A percentile compares a stretch with the other conserved stretches of the same genome.
These are phyloP conservation scores for Osmozyma mogii DNA, from an alignment of 805 yeast genomes.

Conservation along the genomic window DNA sequence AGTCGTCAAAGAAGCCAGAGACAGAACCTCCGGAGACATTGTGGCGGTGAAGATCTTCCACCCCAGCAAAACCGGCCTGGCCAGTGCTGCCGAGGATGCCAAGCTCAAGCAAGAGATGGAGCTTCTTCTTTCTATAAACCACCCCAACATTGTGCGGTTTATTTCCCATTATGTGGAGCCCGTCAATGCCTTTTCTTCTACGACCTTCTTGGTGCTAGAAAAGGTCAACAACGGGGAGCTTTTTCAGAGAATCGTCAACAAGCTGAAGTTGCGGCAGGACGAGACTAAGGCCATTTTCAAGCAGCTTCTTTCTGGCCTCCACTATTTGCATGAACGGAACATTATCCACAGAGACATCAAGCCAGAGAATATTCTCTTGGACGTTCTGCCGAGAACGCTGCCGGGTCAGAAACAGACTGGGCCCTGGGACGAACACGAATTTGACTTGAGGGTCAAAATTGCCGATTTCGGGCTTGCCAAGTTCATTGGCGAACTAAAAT, in stretches of 20 bases:
- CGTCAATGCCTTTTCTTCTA: conserved; percentile 40
- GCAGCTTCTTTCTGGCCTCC: conserved; percentile 36
- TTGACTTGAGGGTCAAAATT: conserved; percentile 59
- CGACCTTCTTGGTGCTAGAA: conserved; percentile 61
- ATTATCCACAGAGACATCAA: conserved; percentile 40
- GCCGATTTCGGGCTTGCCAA: conserved; percentile 78
- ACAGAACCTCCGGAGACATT: conserved; percentile 47
- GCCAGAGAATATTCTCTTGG: conserved; percentile 39
- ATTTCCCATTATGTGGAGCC: conserved; percentile 51
- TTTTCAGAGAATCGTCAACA: conserved; percentile 62
- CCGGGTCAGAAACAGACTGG: conserved; percentile 29
- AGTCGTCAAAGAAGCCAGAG: conserved; percentile 63
- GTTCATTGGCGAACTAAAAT: conserved; percentile 62
- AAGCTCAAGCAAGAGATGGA: conserved; percentile 59
- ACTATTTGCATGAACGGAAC: conserved; percentile 30
- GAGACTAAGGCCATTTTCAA: conserved; percentile 54
- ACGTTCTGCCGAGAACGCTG: conserved; percentile 37
- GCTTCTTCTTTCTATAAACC: conserved; percentile 56
- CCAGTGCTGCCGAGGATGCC: conserved; percentile 16
- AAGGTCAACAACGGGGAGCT: conserved; percentile 70
- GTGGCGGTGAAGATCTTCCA: conserved; percentile 74
- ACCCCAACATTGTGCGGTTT: conserved; percentile 63
- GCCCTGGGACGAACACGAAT: conserved; percentile 56
- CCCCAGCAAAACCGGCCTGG: conserved; percentile 35
- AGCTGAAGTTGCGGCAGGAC: conserved; percentile 50